Percentiles rank a stretch among this genome's conserved stretches.
Evolutionary conservation across 164 flowering plant species (phyloP).

Genomic region (Kalanchoe fedtschenkoi): DNA sequence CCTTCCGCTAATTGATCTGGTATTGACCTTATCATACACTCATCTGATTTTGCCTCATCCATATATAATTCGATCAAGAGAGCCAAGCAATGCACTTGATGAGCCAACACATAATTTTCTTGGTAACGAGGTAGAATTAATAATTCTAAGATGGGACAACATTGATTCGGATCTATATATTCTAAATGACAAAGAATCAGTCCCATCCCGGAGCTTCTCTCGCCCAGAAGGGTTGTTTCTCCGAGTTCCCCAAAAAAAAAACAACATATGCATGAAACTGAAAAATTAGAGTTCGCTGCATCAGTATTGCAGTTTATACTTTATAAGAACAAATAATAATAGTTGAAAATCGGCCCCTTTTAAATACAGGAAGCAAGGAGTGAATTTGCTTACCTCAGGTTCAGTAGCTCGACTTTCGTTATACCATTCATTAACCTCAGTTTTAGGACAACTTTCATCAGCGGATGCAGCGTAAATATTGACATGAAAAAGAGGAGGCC

Average conservation of each 20-base stretch:
- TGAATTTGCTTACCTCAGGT: constrained; percentile 82
- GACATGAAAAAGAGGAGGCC: constrained; percentile 70
- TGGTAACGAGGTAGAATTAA: constrained; percentile 42
- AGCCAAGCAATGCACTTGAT: constrained; percentile 69
- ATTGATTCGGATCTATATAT: neutral
- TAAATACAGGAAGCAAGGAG: neutral
- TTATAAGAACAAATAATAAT: neutral
- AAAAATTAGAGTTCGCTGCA: neutral
- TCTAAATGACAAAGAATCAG: neutral
- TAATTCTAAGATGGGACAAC: neutral
- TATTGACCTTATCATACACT: constrained; percentile 42
- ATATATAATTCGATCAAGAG: constrained; percentile 71
- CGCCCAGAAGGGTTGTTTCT: no score
- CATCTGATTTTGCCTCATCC: constrained; percentile 41
- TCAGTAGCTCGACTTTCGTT: constrained; percentile 90
- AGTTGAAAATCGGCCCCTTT: neutral
- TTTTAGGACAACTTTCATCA: constrained; percentile 23
- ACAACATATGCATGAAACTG: neutral
- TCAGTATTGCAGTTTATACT: neutral
- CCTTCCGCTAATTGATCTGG: constrained; percentile 76
- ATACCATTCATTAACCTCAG: constrained; percentile 30
- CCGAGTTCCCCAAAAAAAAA: no score
- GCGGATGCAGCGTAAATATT: constrained; percentile 19
- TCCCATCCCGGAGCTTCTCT: no score
- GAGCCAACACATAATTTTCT: constrained; percentile 57